These are phyloP conservation scores for Talaromyces atroroseus DNA, from an alignment of 2,329 filamentous ascomycete species.

Conservation along the genomic window DNA sequence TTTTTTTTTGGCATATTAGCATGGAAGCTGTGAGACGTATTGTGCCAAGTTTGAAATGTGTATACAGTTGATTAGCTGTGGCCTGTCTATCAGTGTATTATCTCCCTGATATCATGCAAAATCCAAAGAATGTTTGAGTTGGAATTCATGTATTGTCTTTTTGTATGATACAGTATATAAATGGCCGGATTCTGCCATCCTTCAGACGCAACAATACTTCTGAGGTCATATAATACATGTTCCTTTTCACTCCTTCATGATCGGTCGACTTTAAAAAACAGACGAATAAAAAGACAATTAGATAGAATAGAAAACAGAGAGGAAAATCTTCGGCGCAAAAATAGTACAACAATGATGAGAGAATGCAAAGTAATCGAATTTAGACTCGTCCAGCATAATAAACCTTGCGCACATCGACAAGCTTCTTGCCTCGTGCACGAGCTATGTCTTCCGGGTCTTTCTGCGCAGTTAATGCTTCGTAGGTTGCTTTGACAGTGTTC, in stretches of 20 bases:
- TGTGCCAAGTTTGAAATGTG: no score
- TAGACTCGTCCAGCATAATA: slow-evolving; percentile 82
- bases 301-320: background rate
- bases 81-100: background rate
- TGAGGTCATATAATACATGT: background rate
- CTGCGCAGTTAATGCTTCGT: slow-evolving; percentile 76
- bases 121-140: background rate
- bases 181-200: background rate
- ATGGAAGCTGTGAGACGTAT: no score
- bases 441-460: slow-evolving; percentile 85
- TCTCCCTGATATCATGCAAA: background rate
- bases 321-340: slow-evolving; percentile 1
- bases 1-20: no score
- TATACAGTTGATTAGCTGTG: background rate
- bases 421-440: slow-evolving; percentile 81
- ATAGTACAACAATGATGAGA: background rate
- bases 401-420: slow-evolving; percentile 93
- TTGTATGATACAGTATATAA: background rate
- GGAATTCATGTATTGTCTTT: background rate
- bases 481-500: slow-evolving; percentile 93
- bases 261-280: background rate
- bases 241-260: background rate
- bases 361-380: slow-evolving; percentile 5
- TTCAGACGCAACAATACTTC: background rate
- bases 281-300: background rate